A percentile compares a stretch with the other conserved stretches of the same genome.
These are phyloP conservation scores for Ganoderma multipileum DNA, from an alignment of 1,284 basidiomycete genomes.

Conservation along the genomic window DNA sequence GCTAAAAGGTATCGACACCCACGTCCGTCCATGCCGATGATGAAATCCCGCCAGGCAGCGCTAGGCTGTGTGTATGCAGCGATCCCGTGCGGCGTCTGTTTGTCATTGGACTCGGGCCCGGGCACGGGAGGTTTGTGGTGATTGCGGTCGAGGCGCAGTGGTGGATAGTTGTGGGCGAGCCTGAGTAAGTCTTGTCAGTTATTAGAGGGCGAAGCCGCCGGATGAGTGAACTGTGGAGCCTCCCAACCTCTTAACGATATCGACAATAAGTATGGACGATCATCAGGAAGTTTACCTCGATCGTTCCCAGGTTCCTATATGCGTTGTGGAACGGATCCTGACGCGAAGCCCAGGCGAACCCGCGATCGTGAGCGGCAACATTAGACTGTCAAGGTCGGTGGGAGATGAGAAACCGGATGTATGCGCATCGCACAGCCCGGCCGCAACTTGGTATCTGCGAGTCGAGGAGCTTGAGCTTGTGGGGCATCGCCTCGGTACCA, in stretches of 20 bases:
- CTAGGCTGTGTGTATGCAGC: not conserved
- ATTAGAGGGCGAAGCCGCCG: no score
- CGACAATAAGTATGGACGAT: no score
- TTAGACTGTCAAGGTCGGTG: not conserved
- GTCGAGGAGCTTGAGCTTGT: not conserved
- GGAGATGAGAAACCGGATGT: not conserved
- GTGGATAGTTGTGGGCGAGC: not conserved
- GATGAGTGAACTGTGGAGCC: not conserved
- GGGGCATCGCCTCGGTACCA: not conserved
- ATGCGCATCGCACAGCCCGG: not conserved
- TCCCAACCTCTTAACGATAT: not conserved
- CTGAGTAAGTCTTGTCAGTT: not conserved
- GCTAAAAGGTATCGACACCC: not conserved
- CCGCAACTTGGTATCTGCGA: not conserved
- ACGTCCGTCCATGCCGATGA: slow-evolving; percentile 1
- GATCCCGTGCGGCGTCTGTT: not conserved
- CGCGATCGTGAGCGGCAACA: not conserved
- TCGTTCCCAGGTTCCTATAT: slow-evolving; percentile 1
- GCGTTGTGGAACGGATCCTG: not conserved
- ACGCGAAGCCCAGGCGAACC: not conserved
- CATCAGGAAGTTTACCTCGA: no score
- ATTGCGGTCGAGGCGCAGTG: not conserved
- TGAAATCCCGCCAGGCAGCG: not conserved
- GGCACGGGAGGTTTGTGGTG: not conserved
- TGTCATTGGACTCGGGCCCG: not conserved